Base-by-base conservation (phyloP, 345 rosid species). In the Toxicodendron radicans region DNA sequence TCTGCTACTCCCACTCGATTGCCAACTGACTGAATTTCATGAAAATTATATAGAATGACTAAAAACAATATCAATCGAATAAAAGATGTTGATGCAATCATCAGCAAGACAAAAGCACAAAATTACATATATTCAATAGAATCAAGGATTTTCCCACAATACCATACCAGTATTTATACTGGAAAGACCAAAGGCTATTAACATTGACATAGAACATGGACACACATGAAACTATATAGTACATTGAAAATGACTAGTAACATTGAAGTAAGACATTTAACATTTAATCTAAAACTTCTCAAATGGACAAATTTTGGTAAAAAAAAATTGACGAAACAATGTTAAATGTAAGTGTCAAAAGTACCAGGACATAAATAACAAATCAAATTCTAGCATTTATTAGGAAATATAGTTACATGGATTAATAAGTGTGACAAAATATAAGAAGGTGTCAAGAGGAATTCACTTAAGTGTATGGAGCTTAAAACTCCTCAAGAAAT, bases 1-100 rank as follows among this genome's bases (percentile, higher is more conserved):
- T 95, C 99, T 35, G 82, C 81, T 65, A 92, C 99, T 79, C 97
- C 99, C 79, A 95, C 93, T 78, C 92, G 90, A 83, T 91, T 90
- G 72, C 97, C 99, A 79, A 92, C 99, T 69, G 98, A 91, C 99
- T 95, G 89, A 83, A 82, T 73, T 45, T 58, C 76, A 75, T 52
- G 10, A 71, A 27, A 68, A 66, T 58, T 41, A 10, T 64, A 27
- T 1, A 27, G 30, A 27, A 27, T 64, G 7, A 58, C 7, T 56
- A 24, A 59, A 41, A 67, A 35, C 13, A 30, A 2, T 3, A 61
- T 46, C 18, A 38, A 10, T 61, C 64, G 24, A 32, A 41, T 23
- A 57, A 56, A 35, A 68, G 5, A 21, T 32, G 5, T 5, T 27
- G 67, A 49, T 33, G 8, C n/a, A 5, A 24, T 49, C 57, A 72